Conservation (phyloP, 2,329 filamentous ascomycete genomes). For the Nemania serpens region DNA sequence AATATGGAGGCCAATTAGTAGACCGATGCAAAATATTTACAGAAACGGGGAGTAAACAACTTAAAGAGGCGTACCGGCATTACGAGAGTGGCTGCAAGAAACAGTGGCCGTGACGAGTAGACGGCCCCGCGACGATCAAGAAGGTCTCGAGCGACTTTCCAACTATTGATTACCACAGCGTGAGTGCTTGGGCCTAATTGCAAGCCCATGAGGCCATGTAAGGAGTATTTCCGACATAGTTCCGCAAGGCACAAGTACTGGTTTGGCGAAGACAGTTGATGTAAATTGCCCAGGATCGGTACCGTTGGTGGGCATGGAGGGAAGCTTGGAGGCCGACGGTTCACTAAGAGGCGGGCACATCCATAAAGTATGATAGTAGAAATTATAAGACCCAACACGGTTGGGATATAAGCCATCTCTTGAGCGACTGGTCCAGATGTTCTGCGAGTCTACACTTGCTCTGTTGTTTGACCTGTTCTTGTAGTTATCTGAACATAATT, state of each 20-base stretch:
- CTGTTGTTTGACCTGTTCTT: too few relatives aligned
- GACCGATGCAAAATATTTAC: neutral
- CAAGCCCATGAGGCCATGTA: slow-evolving; percentile 30
- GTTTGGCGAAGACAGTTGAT: slow-evolving; percentile 29
- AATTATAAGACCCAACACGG: neutral
- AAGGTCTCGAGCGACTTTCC: slow-evolving; percentile 31
- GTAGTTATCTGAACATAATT: too few relatives aligned
- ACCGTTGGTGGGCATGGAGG: slow-evolving; percentile 31
- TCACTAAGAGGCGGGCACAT: neutral
- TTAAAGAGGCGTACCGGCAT: slow-evolving; percentile 14
- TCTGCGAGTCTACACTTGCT: too few relatives aligned
- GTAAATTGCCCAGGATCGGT: slow-evolving; percentile 32
- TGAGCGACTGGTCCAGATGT: too few relatives aligned
- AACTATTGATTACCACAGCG: slow-evolving; percentile 32
- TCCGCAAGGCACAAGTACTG: slow-evolving; percentile 28
- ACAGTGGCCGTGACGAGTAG: slow-evolving; percentile 32
- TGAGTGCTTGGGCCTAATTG: slow-evolving; percentile 27
- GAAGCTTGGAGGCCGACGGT: slow-evolving; percentile 17
- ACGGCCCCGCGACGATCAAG: slow-evolving; percentile 32
- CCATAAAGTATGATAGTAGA: neutral
- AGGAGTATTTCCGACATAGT: slow-evolving; percentile 24
- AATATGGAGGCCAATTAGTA: too few relatives aligned
- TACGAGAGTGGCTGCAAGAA: slow-evolving; percentile 22
- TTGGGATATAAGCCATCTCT: slow-evolving; percentile 2
- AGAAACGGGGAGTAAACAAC: neutral